Evolutionary conservation across 2,329 filamentous ascomycete species (phyloP).

Genomic region (Bipolaris oryzae): DNA sequence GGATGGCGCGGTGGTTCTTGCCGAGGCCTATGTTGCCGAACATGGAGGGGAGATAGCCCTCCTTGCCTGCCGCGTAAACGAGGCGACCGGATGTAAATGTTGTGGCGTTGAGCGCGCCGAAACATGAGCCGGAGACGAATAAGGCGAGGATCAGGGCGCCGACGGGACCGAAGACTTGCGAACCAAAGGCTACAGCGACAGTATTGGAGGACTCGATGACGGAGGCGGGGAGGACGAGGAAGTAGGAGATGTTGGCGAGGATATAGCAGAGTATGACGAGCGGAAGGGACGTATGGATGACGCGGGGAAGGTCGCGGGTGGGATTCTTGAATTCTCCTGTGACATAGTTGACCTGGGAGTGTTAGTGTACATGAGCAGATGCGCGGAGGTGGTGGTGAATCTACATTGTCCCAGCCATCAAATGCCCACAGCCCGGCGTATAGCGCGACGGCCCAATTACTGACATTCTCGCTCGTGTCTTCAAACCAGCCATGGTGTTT

Average conservation of each 20-base stretch:
- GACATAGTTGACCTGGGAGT: constrained; percentile 85
- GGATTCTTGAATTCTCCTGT: constrained; percentile 96
- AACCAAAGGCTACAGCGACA: constrained; percentile 92
- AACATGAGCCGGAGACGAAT: constrained; percentile 88
- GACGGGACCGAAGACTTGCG: constrained; percentile 82
- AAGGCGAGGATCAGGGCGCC: constrained; percentile 86
- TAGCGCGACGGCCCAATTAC: constrained; percentile 88
- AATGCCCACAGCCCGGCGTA: constrained; percentile 98
- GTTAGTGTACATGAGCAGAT: constrained; percentile 23
- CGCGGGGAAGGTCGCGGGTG: constrained; percentile 83
- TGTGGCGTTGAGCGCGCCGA: constrained; percentile 91
- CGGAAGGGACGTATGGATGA: constrained; percentile 96
- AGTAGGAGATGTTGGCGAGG: constrained; percentile 90
- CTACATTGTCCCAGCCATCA: constrained; percentile 97
- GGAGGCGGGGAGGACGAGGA: constrained; percentile 83
- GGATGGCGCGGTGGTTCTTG: constrained; percentile 46
- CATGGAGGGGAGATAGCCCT: constrained; percentile 84
- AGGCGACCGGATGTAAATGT: constrained; percentile 92
- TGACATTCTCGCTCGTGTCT: constrained; percentile 77
- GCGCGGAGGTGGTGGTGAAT: constrained; percentile 35
- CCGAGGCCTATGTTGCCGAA: constrained; percentile 83
- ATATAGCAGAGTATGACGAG: constrained; percentile 90
- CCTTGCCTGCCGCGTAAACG: constrained; percentile 92
- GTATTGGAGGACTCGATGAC: constrained; percentile 89
- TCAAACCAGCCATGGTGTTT: constrained; percentile 88